Evolutionary conservation across 73 alveolate species (phyloP), one percentile per base, ranked within the genome.

Genomic region (Paraurostyla sp.): DNA sequence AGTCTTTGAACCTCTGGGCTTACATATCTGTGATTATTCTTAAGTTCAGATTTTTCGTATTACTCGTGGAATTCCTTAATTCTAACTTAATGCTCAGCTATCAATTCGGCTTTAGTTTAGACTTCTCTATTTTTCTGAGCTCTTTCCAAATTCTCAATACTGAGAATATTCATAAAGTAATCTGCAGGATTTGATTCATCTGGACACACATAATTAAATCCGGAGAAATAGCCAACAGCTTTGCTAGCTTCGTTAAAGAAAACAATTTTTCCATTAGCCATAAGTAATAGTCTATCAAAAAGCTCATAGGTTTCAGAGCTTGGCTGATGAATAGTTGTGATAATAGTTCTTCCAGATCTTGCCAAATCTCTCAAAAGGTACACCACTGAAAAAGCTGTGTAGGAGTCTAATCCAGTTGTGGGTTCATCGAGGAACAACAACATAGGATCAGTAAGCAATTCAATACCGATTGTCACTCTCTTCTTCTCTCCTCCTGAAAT

Each of bases 401-500:
- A 92, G 25, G 98, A 94, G 87, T 97, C 99, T 46, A 96, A 93
- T 51, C 99, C 98, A 71, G 97, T 94, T 6, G 99, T 96, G 45
- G 99, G 98, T 76, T 97, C 98, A 94, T 97, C 98, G 75, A 96
- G 89, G 89, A 97, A 93, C 33, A 97, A 91, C 75, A 97, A 78
- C 6, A 92, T 65, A 20, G 99, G 99, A 88, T 97, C 96, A 57
- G 97, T 89, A n/a, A 97, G 93, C 76, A 97, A 76, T 88, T 97
- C 99, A 68, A 97, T 94, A 32, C 98, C 99, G 11, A 97, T 97
- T 0, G 99, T 95, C 18, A 97, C 92, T 52, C 99, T 75, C 87
- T 97, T 97, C 88, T 97, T 92, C 75, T 97, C 99, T 59, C 99
- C 99, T 29, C 99, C 99, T 7, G 99, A 95, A n/a, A 97, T 93